Evolutionary conservation across 192 early-diverging fungal species (phyloP), one percentile per base, ranked within the genome.

Genomic region (Coemansia interrupta): DNA sequence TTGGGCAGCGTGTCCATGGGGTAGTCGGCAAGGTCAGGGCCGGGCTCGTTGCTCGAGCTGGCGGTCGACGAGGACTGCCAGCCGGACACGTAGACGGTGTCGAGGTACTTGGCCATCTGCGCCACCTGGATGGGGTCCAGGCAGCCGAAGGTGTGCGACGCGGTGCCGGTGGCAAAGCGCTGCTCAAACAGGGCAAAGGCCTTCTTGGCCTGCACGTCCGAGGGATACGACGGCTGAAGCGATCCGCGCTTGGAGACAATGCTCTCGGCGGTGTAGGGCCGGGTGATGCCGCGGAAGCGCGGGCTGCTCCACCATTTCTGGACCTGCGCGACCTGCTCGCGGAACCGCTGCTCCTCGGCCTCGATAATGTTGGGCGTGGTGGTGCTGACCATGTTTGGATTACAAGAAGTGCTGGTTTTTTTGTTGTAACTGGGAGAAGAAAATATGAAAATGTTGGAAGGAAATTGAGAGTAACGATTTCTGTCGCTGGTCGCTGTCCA

Each of bases 41-140:
- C 94, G 56, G 94, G 94, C 81, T 97, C 94, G 82, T 97, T 97
- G 54, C 90, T 89, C 67, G 86, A 83, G 39, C 90, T 92, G 51
- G 94, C 94, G 28, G 93, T 97, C 54, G 94, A 95, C 30, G 94
- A 96, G 58, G 89, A 96, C 72, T 98, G 96, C 96, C 96, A 96
- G 17, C 96, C 94, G 11, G 93, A 95, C 18, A 98, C 96, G 72
- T 97, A 97, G 56, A 97, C 89, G 20, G 94, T 95, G 63, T 97
- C 93, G 51, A 98, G 81, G 82, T 94, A 93, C 72, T 94, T 93
- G 39, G 89, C 92, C 96, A 98, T 98, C 80, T 95, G 94, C 23
- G 89, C 82, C 15, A 92, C 92, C 82, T 96, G 91, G 63, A 98
- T 86, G 50, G 96, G 89, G 66, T 98, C 96, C 20, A 98, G 83